A percentile compares a stretch with the other conserved stretches of the same genome.
These are phyloP conservation scores for Pyrus bretschneideri DNA, from an alignment of 306 rosid species.

Conservation along the genomic window DNA sequence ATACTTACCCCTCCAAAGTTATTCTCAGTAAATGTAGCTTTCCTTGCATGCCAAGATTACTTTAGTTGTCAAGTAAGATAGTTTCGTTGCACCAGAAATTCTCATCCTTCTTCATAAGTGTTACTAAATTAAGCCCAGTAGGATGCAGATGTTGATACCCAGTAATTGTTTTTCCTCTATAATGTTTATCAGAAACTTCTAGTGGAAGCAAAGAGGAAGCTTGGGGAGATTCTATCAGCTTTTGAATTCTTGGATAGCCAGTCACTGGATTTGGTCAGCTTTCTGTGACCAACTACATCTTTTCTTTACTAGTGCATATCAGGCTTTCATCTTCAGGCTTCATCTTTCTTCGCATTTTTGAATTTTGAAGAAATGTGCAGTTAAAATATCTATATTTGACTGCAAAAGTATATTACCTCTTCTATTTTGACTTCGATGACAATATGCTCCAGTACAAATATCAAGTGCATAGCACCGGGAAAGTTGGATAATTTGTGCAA, in stretches of 20 bases:
- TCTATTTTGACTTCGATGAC: not conserved
- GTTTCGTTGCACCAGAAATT: conserved; percentile 17
- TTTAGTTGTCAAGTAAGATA: conserved; percentile 69
- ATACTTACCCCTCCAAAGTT: conserved; percentile 89
- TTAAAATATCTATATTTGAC: not conserved
- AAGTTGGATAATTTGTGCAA: not conserved
- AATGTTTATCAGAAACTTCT: conserved; percentile 62
- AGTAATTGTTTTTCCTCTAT: conserved; percentile 6
- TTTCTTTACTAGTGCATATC: not conserved
- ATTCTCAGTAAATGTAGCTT: conserved; percentile 70
- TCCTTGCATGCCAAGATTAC: conserved; percentile 82
- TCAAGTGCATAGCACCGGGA: not conserved
- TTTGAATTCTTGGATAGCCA: conserved; percentile 80
- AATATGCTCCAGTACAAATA: not conserved
- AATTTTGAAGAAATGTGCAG: not conserved
- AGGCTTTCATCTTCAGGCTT: not conserved
- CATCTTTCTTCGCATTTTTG: not conserved
- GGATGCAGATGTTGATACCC: not conserved
- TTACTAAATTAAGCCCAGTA: not conserved
- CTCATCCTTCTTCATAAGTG: conserved; percentile 6
- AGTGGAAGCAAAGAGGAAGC: conserved; percentile 78
- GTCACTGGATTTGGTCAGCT: conserved; percentile 73
- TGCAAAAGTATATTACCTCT: not conserved
- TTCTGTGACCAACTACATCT: not conserved
- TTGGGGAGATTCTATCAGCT: conserved; percentile 94